phyloP scores from a whole-genome alignment of 495 filamentous ascomycete species.

The Aspergillus mulundensis region DNA sequence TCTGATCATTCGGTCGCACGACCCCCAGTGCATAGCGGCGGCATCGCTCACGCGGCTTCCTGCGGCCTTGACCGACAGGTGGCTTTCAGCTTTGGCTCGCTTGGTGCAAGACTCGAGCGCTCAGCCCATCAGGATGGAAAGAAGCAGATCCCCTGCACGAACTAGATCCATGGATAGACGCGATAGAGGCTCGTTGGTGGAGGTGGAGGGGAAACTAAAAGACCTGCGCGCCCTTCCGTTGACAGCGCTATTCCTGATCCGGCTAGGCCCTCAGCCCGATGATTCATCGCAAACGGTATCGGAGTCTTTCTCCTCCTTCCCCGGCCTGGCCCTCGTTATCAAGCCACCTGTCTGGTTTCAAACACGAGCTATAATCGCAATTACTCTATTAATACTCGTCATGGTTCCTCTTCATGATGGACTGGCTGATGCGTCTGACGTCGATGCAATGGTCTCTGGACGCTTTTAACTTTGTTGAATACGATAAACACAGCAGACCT shows the following conservation, averaged over 20 bases:
- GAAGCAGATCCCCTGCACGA: not conserved
- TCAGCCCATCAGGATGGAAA: constrained; percentile 7
- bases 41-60: not conserved
- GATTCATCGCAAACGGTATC: constrained; percentile 20
- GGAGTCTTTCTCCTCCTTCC: constrained; percentile 6
- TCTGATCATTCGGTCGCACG: constrained; percentile 1
- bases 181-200: constrained; percentile 8
- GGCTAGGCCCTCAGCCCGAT: constrained; percentile 15
- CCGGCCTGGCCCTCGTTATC: not conserved
- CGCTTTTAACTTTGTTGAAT: not conserved
- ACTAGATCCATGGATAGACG: constrained; percentile 6
- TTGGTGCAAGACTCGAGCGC: not conserved
- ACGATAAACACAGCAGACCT: not conserved
- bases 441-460: not conserved
- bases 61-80: not conserved
- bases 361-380: not conserved
- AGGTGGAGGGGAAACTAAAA: constrained; percentile 3
- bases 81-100: not conserved
- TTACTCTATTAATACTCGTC: constrained; percentile 1
- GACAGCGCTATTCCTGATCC: constrained; percentile 31
- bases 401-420: not conserved
- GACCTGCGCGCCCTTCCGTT: constrained; percentile 34
- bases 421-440: not conserved
- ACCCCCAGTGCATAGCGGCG: not conserved
- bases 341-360: not conserved